Evolutionary conservation across 495 filamentous ascomycete genomes (phyloP), one percentile per base, ranked within the genome.

Genomic region (Penicillium nucicola): DNA sequence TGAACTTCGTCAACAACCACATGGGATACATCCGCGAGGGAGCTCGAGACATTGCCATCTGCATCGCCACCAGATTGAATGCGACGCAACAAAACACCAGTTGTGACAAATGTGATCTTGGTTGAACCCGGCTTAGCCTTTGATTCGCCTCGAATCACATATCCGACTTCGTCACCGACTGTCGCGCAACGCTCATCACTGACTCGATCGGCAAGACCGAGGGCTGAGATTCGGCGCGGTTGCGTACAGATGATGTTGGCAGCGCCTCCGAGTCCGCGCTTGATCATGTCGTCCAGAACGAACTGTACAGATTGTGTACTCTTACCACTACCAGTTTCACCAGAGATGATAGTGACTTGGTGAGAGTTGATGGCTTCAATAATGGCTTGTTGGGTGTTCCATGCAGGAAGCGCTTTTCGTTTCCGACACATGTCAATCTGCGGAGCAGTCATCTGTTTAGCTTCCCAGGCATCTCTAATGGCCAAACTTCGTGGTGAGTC

Each of bases 261-360:
- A 13, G 77, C 77, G 4, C 77, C 80, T 8, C 93, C 93, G 12
- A 93, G 74, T 12, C 83, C 77, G 19, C 80, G 78, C 55, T 82
- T 70, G 58, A 97, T 96, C 61, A 98, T 75, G 58, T 97, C 90
- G 58, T 98, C 93, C 6, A 98, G 75, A 18, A 98, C 77, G 66
- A 97, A 98, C 65, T 98, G 93, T 4, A 97, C 93, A 11, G 89
- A 89, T 66, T 98, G 93, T 1, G 93, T 98, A 46, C 90, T 96
- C 66, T 98, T 98, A 59, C 93, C 93, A 36, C 89, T 95, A 45
- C 93, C 93, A 6, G 93, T 98, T 69, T 97, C 93, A 55, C 93
- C 93, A 22, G 90, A 92, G 44, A 98, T 95, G 53, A 98, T 97
- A 4, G 88, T 92, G 17, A 97, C 89, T 66, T 95, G 90, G 60